These are phyloP conservation scores for Fusarium sp. DNA, from an alignment of 2,329 filamentous ascomycete species.

Conservation along the genomic window DNA sequence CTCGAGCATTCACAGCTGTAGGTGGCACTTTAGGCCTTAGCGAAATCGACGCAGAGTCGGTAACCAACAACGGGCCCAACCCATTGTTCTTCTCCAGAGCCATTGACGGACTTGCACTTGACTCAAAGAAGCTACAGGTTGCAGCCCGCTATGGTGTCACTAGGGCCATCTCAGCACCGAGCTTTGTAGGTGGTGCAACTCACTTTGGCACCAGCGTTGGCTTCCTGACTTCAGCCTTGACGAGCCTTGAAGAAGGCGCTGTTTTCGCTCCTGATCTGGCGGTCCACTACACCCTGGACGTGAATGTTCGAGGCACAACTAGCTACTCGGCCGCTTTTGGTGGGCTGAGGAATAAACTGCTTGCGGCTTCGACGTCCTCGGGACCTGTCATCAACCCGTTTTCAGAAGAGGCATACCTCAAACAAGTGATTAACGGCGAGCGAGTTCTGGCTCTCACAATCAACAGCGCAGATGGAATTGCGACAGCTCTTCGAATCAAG, in stretches of 20 bases:
- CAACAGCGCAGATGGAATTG: constrained; percentile 74
- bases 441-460: constrained; percentile 69
- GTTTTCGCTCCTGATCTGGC: constrained; percentile 68
- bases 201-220: constrained; percentile 70
- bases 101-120: constrained; percentile 67
- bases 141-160: constrained; percentile 70
- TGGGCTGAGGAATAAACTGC: constrained; percentile 64
- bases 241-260: constrained; percentile 61
- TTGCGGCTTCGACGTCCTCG: constrained; percentile 60
- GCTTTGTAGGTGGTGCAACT: constrained; percentile 56
- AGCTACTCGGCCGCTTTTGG: constrained; percentile 69
- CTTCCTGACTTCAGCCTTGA: constrained; percentile 65
- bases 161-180: constrained; percentile 68
- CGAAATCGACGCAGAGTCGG: constrained; percentile 70
- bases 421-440: constrained; percentile 65
- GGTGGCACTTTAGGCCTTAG: constrained; percentile 71
- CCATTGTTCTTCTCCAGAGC: constrained; percentile 67
- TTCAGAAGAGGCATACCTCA: constrained; percentile 64
- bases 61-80: constrained; percentile 65
- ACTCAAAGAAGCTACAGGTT: constrained; percentile 67
- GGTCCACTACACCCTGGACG: constrained; percentile 69
- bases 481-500: constrained; percentile 70
- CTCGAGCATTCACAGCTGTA: constrained; percentile 70
- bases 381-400: constrained; percentile 56
- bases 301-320: constrained; percentile 54